Percentiles rank a stretch among this genome's conserved stretches.
Conservation (phyloP, 345 rosid genomes). For the Lumnitzera racemosa region DNA sequence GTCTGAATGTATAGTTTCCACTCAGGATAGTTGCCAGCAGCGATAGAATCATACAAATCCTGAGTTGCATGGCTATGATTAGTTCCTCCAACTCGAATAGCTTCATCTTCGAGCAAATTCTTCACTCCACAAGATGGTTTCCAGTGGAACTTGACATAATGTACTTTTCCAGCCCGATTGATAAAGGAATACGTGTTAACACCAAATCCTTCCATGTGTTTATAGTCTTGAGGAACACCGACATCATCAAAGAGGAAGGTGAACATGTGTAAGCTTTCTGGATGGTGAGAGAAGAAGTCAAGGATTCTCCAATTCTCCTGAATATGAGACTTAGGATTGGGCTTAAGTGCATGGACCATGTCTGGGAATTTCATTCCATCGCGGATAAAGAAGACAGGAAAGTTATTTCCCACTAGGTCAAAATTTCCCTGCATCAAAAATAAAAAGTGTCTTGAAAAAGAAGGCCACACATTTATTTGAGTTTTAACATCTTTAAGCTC, state of each 20-base stretch:
- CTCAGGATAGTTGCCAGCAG: slow-evolving; percentile 83
- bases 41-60: slow-evolving; percentile 84
- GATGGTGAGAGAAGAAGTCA: slow-evolving; percentile 9
- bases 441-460: no score
- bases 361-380: slow-evolving; percentile 13
- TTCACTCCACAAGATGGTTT: slow-evolving; percentile 5
- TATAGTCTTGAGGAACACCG: slow-evolving; percentile 6
- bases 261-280: slow-evolving; percentile 11
- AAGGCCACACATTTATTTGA: no score
- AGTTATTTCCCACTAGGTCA: slow-evolving; percentile 11
- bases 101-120: slow-evolving; percentile 10
- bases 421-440: slow-evolving; percentile 5
- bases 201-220: slow-evolving; percentile 7
- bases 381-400: slow-evolving; percentile 6
- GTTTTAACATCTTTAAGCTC: no score
- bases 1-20: slow-evolving; percentile 80
- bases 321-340: slow-evolving; percentile 10
- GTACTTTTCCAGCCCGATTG: slow-evolving; percentile 2
- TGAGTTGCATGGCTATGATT: slow-evolving; percentile 20
- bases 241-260: slow-evolving; percentile 5
- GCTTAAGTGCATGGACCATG: slow-evolving; percentile 3
- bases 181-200: slow-evolving; percentile 4
- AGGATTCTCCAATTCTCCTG: slow-evolving; percentile 14
- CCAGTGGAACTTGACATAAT: slow-evolving; percentile 9
- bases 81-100: slow-evolving; percentile 5